Conservation (phyloP, 2,329 filamentous ascomycete species). For the Fusarium tupiense region DNA sequence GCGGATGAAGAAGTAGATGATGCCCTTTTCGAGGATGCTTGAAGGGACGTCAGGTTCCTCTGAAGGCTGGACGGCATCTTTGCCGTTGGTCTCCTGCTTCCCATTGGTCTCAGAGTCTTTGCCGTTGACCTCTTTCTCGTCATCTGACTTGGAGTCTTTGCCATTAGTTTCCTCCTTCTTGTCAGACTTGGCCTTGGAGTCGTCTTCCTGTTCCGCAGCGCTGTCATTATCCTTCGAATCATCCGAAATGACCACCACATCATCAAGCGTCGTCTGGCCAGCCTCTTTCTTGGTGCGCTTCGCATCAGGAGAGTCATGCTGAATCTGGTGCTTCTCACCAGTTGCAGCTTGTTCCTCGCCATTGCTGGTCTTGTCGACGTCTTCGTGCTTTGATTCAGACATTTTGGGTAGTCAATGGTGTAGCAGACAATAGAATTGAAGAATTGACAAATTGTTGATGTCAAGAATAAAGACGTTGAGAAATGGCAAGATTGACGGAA, state of each 20-base stretch:
- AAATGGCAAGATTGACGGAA: background rate
- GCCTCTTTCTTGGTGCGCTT: constrained; percentile 43
- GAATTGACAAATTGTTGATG: background rate
- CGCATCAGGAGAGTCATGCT: constrained; percentile 38
- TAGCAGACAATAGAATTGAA: background rate
- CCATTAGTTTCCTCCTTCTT: background rate
- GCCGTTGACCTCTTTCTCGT: background rate
- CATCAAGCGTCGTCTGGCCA: constrained; percentile 38
- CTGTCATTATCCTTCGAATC: background rate
- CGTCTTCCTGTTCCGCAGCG: constrained; percentile 2
- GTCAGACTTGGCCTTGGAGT: background rate
- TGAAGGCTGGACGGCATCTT: constrained; percentile 32
- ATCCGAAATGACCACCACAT: constrained; percentile 12
- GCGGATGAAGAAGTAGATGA: constrained; percentile 92
- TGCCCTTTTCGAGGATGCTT: constrained; percentile 82
- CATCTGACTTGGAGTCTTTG: background rate
- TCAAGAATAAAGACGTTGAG: background rate
- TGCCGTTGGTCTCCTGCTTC: background rate
- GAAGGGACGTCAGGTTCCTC: constrained; percentile 51
- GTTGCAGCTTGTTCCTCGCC: constrained; percentile 15
- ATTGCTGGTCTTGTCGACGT: constrained; percentile 9
- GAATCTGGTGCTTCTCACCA: constrained; percentile 45
- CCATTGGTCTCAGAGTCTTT: background rate
- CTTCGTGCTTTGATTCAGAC: constrained; percentile 13
- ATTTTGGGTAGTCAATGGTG: constrained; percentile 9